phyloP scores from a whole-genome alignment of 2,329 filamentous ascomycete species.

The Aureobasidium sp. region DNA sequence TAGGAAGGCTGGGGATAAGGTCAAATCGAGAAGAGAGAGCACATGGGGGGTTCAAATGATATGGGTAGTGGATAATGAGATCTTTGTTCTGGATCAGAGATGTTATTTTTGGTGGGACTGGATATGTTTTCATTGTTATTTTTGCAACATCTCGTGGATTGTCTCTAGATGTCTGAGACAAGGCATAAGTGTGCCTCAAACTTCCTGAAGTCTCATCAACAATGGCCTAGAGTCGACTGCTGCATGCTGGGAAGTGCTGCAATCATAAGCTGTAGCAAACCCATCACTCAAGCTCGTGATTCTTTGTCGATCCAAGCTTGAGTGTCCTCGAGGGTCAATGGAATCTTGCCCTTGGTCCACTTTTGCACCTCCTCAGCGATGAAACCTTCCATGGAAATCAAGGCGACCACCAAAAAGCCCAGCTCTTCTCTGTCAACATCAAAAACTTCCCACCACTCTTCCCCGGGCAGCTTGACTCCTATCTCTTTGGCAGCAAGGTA shows the following conservation, averaged over 20 bases:
- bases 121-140: not conserved
- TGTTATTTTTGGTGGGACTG: not conserved
- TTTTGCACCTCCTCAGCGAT: slow-evolving; percentile 49
- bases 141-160: not conserved
- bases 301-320: slow-evolving; percentile 49
- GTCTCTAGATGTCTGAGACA: not conserved
- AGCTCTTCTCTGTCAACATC: slow-evolving; percentile 91
- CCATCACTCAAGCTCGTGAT: not conserved
- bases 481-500: slow-evolving; percentile 79
- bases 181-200: not conserved
- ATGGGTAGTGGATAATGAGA: not conserved
- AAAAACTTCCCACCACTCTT: slow-evolving; percentile 96
- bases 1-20: no score
- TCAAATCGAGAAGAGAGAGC: not conserved
- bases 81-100: not conserved
- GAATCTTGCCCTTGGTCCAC: slow-evolving; percentile 44
- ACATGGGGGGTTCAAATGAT: not conserved
- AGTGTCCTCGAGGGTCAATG: slow-evolving; percentile 51
- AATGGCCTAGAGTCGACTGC: not conserved
- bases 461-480: slow-evolving; percentile 68
- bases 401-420: slow-evolving; percentile 80
- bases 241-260: not conserved
- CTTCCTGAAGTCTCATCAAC: not conserved
- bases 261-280: not conserved
- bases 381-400: slow-evolving; percentile 71